phyloP scores from a whole-genome alignment of 306 rosid species.

The Potentilla sterilis region DNA sequence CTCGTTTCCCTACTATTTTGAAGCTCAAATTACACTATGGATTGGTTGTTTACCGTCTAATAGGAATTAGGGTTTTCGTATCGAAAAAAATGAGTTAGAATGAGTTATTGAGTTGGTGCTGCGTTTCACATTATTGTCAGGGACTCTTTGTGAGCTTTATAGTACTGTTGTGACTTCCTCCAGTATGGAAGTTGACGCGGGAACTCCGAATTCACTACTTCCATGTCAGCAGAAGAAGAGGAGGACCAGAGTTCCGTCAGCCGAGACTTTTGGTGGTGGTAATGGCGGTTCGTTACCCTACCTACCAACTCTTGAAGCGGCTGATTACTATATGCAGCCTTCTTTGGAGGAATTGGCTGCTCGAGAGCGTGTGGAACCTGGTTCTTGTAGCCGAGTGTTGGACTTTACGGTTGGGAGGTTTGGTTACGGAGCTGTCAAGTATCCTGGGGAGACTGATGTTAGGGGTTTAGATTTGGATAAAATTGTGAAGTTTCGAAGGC shows the following conservation, averaged over 20 bases:
- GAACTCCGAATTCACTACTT: constrained; percentile 30
- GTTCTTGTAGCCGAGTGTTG: constrained; percentile 60
- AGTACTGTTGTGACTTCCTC: constrained; percentile 20
- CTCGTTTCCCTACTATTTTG: not conserved
- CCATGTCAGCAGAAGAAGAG: constrained; percentile 44
- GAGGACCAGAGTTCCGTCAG: constrained; percentile 35
- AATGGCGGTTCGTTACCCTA: constrained; percentile 42
- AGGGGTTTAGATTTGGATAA: constrained; percentile 55
- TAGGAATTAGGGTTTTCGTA: not conserved
- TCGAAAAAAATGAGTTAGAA: not conserved
- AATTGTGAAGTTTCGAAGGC: constrained; percentile 61
- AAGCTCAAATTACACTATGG: not conserved
- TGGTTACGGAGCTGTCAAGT: constrained; percentile 78
- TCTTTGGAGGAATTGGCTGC: constrained; percentile 44
- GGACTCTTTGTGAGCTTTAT: constrained; percentile 18
- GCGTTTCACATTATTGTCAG: constrained; percentile 14
- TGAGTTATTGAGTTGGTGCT: not conserved
- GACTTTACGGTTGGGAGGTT: constrained; percentile 72
- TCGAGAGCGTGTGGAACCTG: constrained; percentile 42
- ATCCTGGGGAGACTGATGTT: constrained; percentile 61
- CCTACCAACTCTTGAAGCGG: constrained; percentile 47
- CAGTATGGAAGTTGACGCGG: constrained; percentile 40
- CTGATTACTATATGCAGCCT: constrained; percentile 60
- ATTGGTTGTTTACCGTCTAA: not conserved
- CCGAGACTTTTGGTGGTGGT: constrained; percentile 31